Evolutionary conservation across 148 eudicot species (phyloP).

Genomic region (Silene latifolia): DNA sequence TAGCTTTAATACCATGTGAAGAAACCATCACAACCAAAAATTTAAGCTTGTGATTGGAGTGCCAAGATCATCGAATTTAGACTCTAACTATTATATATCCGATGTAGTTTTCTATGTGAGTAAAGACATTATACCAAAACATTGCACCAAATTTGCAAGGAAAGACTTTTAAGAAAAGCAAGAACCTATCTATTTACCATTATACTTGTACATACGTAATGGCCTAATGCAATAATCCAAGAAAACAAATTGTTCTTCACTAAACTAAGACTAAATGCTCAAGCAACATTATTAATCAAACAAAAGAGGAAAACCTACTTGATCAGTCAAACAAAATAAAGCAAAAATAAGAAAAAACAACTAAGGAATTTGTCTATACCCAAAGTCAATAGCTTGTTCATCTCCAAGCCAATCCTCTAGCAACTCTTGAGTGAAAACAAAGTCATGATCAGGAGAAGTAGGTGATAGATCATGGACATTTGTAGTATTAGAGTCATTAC

Average conservation of each 20-base stretch:
- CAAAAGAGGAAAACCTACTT: neutral
- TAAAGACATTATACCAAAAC: slow-evolving; percentile 7
- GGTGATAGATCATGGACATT: slow-evolving; percentile 15
- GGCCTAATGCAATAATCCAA: neutral
- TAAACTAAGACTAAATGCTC: neutral
- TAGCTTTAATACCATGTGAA: too few species aligned
- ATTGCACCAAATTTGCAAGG: neutral
- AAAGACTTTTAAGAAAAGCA: neutral
- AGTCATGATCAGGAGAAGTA: slow-evolving; percentile 18
- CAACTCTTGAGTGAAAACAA: slow-evolving; percentile 34
- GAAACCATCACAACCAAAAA: too few species aligned
- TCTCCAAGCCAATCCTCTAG: slow-evolving; percentile 40
- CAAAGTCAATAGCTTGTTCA: slow-evolving; percentile 23
- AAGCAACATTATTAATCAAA: neutral
- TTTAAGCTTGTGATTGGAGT: too few species aligned
- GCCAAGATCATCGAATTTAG: too few species aligned
- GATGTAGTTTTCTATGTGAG: neutral
- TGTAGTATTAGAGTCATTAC: slow-evolving; percentile 21
- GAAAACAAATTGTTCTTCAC: neutral
- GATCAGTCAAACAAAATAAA: neutral
- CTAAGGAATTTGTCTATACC: neutral
- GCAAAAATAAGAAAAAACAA: neutral
- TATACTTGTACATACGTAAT: neutral
- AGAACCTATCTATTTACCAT: neutral
- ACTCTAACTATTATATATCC: neutral